Base-by-base conservation (phyloP, 2,329 filamentous ascomycete species). In the Ceratocystiopsis minuta region DNA sequence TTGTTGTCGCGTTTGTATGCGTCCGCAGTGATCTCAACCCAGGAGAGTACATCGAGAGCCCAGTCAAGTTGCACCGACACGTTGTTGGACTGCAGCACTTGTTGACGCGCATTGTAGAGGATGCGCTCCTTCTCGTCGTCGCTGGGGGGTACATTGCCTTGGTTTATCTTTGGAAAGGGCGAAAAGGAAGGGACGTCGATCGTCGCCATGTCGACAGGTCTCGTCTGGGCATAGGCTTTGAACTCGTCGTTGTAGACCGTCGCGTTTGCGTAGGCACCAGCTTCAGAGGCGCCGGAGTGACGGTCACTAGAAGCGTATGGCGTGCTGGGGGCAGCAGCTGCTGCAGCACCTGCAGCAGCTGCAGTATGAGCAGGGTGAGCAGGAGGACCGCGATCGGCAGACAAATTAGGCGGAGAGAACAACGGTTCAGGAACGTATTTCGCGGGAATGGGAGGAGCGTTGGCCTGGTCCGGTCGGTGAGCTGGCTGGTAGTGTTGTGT, bases 1-100 rank as follows among this genome's bases (percentile, higher is more conserved):
- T 46, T 56, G 48, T 59, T 57, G 36, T 87, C 71, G 44, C 85
- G 75, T 45, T 76, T 65, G 52, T 80, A 75, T 46, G 87, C 79
- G 52, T 92, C 79, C 54, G 79, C 72, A 39, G 83, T 74, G 44
- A 86, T 78, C 54, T 95, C 88, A 31, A 88, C 84, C 66, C 86
- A 95, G 41, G 78, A 75, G 45, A 98, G 69, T 37, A 86, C 80
- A 60, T 96, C 90, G 55, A 92, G 82, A 35, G 90, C 88, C 90
- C 90, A 98, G 46, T 84, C 84, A 53, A 98, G 71, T 64, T 98
- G 90, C 76, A 93, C 92, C 51, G 92, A 80, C 39, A 92, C 85
- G 57, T 98, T 87, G 54, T 92, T 92, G 38, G 86, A 94, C 55
- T 86, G 84, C 48, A 98, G 68, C 33, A 96, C 88, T 45, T 81